Evolutionary conservation across 2,329 filamentous ascomycete genomes (phyloP), one percentile per base, ranked within the genome.

Genomic region (Capronia coronata): DNA sequence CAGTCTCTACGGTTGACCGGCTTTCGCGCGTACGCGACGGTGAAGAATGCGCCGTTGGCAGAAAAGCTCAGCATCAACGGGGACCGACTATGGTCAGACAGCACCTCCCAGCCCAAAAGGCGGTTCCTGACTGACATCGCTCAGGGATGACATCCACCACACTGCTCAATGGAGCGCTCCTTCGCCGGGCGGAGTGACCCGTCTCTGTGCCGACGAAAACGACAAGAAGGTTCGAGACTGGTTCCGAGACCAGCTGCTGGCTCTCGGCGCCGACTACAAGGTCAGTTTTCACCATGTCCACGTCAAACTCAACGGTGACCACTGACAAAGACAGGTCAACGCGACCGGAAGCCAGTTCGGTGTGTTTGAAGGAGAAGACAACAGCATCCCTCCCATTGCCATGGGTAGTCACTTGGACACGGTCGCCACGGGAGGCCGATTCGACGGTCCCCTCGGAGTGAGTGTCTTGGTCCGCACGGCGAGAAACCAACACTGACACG

Each of bases 291-390:
- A 21, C 19, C 9, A 19, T 16, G n/a, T 8, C 4, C 13, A 3
- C 13, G 13, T 11, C 2, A 27, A 16, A 18, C 22, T 11, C 5
- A n/a, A 27, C 23, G 7, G 13, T 11, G 13, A 11, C 19, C 11
- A 11, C 22, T 29, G 14, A 45, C 18, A 30, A 10, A 18, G n/a
- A 11, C 23, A 54, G 48, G 51, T 67, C n/a, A 64, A 68, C 50
- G 55, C 65, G 41, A 65, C 64, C 58, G 65, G 64, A 5, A 66
- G 63, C 43, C 62, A 65, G 9, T 66, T 67, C 42, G 65, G 63
- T 1, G 61, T 62, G 19, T 56, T 62, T 7, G 55, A 57, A 4
- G 64, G 64, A 2, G 37, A 53, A 37, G 46, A 59, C 25, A 57
- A 58, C 29, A 50, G 16, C 42, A 43, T 62, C 14, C 52, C 62